A percentile compares a stretch with the other conserved stretches of the same genome.
Evolutionary conservation across 108 stramenopile genomes (phyloP).

Genomic region (Cyclostephanos invisitatus): DNA sequence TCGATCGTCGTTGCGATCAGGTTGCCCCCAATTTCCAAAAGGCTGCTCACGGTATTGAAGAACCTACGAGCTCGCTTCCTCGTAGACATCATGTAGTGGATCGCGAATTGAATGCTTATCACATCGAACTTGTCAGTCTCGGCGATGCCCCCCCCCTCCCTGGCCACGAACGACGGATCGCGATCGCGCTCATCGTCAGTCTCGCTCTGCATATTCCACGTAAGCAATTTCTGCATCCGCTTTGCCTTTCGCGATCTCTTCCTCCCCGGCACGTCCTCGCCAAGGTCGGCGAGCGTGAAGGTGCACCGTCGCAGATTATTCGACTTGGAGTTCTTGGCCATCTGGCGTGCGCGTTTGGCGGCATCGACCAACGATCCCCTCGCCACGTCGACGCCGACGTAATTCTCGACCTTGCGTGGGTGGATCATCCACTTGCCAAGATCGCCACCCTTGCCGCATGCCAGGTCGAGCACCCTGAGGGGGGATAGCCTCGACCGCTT

Average conservation of each 20-base stretch:
- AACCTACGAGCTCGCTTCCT: slow-evolving; percentile 82
- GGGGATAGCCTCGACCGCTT: slow-evolving; percentile 48
- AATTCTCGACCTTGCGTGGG: slow-evolving; percentile 70
- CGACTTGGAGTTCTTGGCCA: slow-evolving; percentile 51
- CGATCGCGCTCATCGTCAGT: slow-evolving; percentile 45
- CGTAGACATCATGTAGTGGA: slow-evolving; percentile 98
- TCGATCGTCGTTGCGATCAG: slow-evolving; percentile 97
- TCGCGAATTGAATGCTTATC: slow-evolving; percentile 96
- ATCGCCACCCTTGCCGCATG: slow-evolving; percentile 99
- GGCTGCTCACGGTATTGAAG: slow-evolving; percentile 86
- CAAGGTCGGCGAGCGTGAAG: slow-evolving; percentile 84
- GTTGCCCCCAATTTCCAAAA: slow-evolving; percentile 88
- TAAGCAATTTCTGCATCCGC: slow-evolving; percentile 71
- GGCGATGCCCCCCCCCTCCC: slow-evolving; percentile 71
- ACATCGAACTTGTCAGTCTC: slow-evolving; percentile 86
- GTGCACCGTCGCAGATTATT: slow-evolving; percentile 52
- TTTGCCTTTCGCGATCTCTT: slow-evolving; percentile 43
- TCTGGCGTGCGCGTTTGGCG: slow-evolving; percentile 76
- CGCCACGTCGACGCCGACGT: slow-evolving; percentile 98
- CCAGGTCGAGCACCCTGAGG: slow-evolving; percentile 92
- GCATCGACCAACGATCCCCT: slow-evolving; percentile 92
- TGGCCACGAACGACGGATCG: slow-evolving; percentile 63
- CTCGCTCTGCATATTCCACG: slow-evolving; percentile 77
- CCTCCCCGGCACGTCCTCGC: slow-evolving; percentile 88
- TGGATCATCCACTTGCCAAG: slow-evolving; percentile 90